Evolutionary conservation across 2,329 filamentous ascomycete genomes (phyloP).

Genomic region (Phyllosticta paracitricarpa): DNA sequence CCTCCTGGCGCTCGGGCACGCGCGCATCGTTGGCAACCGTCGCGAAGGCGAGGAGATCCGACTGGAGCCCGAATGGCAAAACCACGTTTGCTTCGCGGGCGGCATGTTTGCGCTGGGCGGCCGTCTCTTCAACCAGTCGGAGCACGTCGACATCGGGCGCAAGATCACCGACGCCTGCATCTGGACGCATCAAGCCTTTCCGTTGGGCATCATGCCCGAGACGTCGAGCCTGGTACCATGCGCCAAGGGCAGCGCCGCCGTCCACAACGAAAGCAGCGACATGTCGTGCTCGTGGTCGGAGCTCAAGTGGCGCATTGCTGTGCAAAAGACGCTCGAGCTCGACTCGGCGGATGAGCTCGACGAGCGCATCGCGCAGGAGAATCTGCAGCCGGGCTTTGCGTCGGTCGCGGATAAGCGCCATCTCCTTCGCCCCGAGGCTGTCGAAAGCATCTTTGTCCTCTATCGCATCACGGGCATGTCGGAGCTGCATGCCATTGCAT

Average conservation of each 20-base stretch:
- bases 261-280: conserved; percentile 13
- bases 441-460: conserved; percentile 52
- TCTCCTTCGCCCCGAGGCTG: conserved; percentile 45
- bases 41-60: background rate
- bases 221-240: conserved; percentile 45
- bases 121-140: conserved; percentile 44
- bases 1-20: conserved; percentile 25
- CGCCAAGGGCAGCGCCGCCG: conserved; percentile 1
- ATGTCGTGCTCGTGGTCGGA: conserved; percentile 46
- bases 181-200: conserved; percentile 50
- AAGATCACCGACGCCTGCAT: conserved; percentile 52
- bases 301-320: conserved; percentile 37
- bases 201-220: conserved; percentile 53
- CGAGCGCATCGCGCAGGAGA: conserved; percentile 28
- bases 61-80: conserved; percentile 44
- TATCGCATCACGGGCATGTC: conserved; percentile 50
- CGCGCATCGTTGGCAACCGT: background rate
- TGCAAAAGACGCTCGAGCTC: conserved; percentile 19
- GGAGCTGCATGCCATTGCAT: conserved; percentile 35
- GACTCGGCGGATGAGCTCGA: conserved; percentile 21
- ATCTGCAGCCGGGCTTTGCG: conserved; percentile 36
- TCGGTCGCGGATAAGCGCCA: conserved; percentile 36
- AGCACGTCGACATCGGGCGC: conserved; percentile 45
- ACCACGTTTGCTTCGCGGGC: conserved; percentile 51
- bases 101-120: conserved; percentile 54